phyloP scores from a whole-genome alignment of 2,329 filamentous ascomycete genomes.

The Aspergillus ruber region DNA sequence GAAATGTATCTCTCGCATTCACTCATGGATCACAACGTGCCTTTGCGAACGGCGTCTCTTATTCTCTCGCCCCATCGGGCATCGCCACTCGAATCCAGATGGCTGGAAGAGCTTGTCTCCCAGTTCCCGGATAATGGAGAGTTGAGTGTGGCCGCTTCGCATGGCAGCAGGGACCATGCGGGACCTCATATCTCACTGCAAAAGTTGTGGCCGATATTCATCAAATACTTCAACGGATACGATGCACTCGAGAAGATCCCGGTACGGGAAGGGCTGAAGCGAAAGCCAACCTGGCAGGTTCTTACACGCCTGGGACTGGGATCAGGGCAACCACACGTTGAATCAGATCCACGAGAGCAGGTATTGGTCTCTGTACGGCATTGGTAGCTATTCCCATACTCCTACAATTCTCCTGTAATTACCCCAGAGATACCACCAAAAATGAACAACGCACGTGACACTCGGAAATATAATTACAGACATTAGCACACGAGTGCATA shows the following conservation, averaged over 20 bases:
- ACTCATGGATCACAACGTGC: constrained; percentile 26
- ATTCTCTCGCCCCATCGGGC: constrained; percentile 74
- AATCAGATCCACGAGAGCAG: constrained; percentile 29
- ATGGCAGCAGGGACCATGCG: constrained; percentile 17
- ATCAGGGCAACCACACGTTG: constrained; percentile 38
- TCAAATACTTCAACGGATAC: constrained; percentile 81
- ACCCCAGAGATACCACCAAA: too few relatives aligned
- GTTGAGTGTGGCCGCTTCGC: constrained; percentile 8
- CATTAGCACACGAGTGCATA: too few relatives aligned
- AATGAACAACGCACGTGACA: too few relatives aligned
- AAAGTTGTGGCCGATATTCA: constrained; percentile 65
- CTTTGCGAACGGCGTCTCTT: constrained; percentile 51
- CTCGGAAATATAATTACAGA: too few relatives aligned
- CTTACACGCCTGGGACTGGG: constrained; percentile 61
- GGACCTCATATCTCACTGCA: constrained; percentile 38
- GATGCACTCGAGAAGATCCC: constrained; percentile 80
- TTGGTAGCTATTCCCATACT: constrained; percentile 46
- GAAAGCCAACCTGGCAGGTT: constrained; percentile 56
- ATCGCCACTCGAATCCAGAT: constrained; percentile 70
- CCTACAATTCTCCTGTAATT: too few relatives aligned
- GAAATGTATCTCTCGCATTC: constrained; percentile 27
- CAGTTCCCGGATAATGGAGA: constrained; percentile 26
- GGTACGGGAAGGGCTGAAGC: constrained; percentile 76
- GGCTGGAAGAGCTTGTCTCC: constrained; percentile 46
- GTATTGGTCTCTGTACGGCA: constrained; percentile 59